Percentiles rank a stretch among this genome's conserved stretches.
phyloP scores from a whole-genome alignment of 2,329 filamentous ascomycete species.

The Ambrosiella beaveri region DNA sequence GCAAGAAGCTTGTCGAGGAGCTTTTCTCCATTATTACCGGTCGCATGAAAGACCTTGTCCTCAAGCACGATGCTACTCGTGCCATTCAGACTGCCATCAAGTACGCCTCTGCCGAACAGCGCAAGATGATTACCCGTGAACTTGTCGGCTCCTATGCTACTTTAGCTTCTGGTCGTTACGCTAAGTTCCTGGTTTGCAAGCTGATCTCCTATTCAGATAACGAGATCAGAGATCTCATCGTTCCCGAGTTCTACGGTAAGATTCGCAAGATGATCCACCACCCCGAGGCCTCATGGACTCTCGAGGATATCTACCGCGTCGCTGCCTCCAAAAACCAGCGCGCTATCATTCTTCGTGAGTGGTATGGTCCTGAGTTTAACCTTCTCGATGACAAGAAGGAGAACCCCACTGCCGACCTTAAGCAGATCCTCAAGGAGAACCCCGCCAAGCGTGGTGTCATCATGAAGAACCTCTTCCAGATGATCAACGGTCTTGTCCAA shows the following conservation, averaged over 20 bases:
- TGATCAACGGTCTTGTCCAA: constrained; percentile 85
- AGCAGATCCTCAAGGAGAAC: constrained; percentile 53
- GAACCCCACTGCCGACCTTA: constrained; percentile 49
- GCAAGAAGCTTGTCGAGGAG: constrained; percentile 72
- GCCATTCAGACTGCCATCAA: constrained; percentile 95
- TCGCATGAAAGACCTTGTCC: constrained; percentile 82
- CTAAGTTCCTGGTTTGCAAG: constrained; percentile 94
- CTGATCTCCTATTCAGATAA: constrained; percentile 80
- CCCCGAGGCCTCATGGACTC: constrained; percentile 88
- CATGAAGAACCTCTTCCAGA: constrained; percentile 65
- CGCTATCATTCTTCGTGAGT: constrained; percentile 70
- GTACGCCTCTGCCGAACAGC: constrained; percentile 72
- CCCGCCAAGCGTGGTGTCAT: constrained; percentile 79
- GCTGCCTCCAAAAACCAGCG: constrained; percentile 78
- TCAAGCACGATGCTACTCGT: constrained; percentile 96
- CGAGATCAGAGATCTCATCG: constrained; percentile 72
- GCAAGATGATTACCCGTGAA: constrained; percentile 72
- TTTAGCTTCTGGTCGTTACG: constrained; percentile 86
- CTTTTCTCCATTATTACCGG: constrained; percentile 84
- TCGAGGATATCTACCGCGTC: constrained; percentile 89
- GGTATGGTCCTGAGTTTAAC: constrained; percentile 89
- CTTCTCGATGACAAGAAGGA: constrained; percentile 49
- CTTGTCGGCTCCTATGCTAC: constrained; percentile 69
- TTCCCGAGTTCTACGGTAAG: constrained; percentile 88
- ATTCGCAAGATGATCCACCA: constrained; percentile 90